phyloP scores from a whole-genome alignment of 441 rosid genomes.

The Populus hybrid region DNA sequence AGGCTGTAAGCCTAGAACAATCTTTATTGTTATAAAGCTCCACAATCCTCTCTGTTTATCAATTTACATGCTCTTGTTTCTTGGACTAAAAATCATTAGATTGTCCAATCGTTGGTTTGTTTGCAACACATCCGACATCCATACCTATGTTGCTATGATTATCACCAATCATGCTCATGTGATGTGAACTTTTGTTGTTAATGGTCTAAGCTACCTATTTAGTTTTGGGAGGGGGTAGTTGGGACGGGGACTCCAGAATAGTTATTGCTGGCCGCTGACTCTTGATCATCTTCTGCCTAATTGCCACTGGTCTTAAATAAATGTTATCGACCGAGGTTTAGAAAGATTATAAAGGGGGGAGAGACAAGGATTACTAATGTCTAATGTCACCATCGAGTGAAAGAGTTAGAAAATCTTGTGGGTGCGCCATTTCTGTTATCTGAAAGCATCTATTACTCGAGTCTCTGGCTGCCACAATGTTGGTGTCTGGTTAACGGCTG shows the following conservation, averaged over 20 bases:
- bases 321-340: too few species aligned
- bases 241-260: too few species aligned
- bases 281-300: too few species aligned
- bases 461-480: background rate
- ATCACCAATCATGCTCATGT: background rate
- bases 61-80: background rate
- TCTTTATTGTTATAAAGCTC: constrained; percentile 6
- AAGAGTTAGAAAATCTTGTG: background rate
- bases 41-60: constrained; percentile 3
- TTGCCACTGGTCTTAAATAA: too few species aligned
- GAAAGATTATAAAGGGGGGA: too few species aligned
- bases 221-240: too few species aligned
- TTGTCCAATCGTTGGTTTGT: background rate
- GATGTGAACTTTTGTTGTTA: background rate
- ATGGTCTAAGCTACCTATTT: too few species aligned
- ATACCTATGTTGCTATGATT: background rate
- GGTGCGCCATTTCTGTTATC: background rate
- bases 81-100: background rate
- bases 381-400: too few species aligned
- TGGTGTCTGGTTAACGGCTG: background rate
- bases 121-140: background rate
- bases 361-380: too few species aligned
- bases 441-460: background rate
- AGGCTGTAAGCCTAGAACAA: background rate
- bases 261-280: too few species aligned